Evolutionary conservation across 805 yeast species (phyloP).

Genomic region (Metschnikowia reukaufii): DNA sequence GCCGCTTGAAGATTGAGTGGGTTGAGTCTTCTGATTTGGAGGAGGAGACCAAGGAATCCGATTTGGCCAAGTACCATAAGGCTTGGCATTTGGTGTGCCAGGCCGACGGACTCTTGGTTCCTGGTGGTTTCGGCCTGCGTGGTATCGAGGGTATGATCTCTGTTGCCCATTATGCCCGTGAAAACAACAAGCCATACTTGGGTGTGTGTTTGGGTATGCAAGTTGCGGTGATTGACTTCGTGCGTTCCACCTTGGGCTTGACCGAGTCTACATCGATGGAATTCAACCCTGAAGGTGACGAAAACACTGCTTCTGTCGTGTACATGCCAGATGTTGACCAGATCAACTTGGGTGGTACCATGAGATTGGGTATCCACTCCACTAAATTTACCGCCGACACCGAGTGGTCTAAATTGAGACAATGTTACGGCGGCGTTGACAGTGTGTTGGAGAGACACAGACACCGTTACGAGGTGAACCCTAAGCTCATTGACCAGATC

Average conservation of each 20-base stretch:
- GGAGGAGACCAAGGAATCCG: constrained; percentile 58
- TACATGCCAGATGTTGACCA: constrained; percentile 99
- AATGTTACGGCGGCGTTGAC: constrained; percentile 70
- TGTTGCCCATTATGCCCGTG: constrained; percentile 98
- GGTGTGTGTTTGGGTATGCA: constrained; percentile 98
- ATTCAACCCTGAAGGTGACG: constrained; percentile 63
- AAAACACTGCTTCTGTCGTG: constrained; percentile 72
- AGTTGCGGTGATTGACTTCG: constrained; percentile 93
- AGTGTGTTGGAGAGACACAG: constrained; percentile 91
- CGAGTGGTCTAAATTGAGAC: constrained; percentile 68
- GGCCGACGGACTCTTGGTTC: constrained; percentile 95
- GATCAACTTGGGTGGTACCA: constrained; percentile 95
- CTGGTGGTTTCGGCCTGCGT: constrained; percentile 97
- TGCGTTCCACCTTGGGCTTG: constrained; percentile 72
- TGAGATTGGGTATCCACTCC: constrained; percentile 95
- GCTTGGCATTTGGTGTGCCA: constrained; percentile 93
- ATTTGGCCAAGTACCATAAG: constrained; percentile 80
- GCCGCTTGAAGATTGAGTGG: constrained; percentile 88
- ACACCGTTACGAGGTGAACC: constrained; percentile 97
- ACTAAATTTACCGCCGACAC: constrained; percentile 73
- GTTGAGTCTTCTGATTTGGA: constrained; percentile 93
- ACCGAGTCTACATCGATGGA: constrained; percentile 77
- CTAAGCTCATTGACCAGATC: constrained; percentile 65
- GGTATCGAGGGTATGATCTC: constrained; percentile 98
- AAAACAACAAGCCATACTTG: constrained; percentile 85